A percentile compares a stretch with the other conserved stretches of the same genome.
These are phyloP conservation scores for Encephalitozoon hellem DNA, from an alignment of 371 early-diverging fungal genomes.

Conservation along the genomic window DNA sequence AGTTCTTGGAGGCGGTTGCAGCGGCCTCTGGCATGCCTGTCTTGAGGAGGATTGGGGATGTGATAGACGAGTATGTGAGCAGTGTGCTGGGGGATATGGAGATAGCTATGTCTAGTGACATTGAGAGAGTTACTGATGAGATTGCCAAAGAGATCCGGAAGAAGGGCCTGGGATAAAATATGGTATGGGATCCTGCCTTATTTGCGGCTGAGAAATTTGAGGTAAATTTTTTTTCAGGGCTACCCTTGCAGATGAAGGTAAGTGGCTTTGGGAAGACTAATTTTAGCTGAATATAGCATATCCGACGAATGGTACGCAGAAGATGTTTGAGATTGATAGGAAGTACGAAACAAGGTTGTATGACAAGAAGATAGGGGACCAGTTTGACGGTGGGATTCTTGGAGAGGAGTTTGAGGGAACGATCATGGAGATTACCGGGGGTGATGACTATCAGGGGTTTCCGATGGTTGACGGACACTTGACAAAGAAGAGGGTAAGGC, in stretches of 20 bases:
- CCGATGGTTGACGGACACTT: slow-evolving; percentile 78
- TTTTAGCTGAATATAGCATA: slow-evolving; percentile 87
- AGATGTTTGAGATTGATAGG: slow-evolving; percentile 87
- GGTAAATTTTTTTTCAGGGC: not conserved
- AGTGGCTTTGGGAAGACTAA: not conserved
- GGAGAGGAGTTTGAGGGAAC: slow-evolving; percentile 96
- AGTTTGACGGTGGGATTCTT: slow-evolving; percentile 83
- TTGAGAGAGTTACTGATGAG: not conserved
- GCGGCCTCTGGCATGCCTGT: not conserved
- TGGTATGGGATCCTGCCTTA: not conserved
- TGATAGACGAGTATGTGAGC: not conserved
- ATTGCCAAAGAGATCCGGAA: not conserved
- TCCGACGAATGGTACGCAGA: slow-evolving; percentile 95
- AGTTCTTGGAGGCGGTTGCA: not conserved
- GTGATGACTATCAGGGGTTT: slow-evolving; percentile 96
- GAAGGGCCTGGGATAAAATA: not conserved
- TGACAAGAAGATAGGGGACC: slow-evolving; percentile 89
- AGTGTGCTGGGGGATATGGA: not conserved
- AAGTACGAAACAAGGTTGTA: slow-evolving; percentile 85
- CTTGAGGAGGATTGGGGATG: not conserved
- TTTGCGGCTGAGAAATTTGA: not conserved
- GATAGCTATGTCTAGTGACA: not conserved
- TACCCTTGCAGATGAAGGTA: not conserved
- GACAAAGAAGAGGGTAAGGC: slow-evolving; percentile 78
- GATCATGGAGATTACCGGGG: slow-evolving; percentile 93